These are phyloP conservation scores for Pseudocohnilembus persalinus DNA, from an alignment of 169 alveolate species.

Conservation along the genomic window DNA sequence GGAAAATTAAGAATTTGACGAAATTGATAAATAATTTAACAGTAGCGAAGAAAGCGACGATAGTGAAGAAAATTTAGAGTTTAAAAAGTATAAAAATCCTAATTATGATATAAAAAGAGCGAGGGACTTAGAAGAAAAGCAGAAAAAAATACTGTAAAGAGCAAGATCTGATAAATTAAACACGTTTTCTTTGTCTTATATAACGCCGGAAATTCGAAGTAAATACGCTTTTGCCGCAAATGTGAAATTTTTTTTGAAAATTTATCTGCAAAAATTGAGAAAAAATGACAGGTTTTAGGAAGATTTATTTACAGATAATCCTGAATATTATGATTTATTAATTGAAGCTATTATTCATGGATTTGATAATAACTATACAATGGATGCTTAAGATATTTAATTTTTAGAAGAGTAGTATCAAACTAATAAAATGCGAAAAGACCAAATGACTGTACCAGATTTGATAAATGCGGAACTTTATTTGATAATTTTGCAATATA, in stretches of 20 bases:
- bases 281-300: not conserved
- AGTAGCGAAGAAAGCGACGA: not conserved
- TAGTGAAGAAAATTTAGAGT: not conserved
- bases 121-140: not conserved
- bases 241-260: not conserved
- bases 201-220: slow-evolving; percentile 3
- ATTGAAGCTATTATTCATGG: not conserved
- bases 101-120: too few relatives aligned
- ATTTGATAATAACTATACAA: slow-evolving; percentile 9
- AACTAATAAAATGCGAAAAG: not conserved
- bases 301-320: slow-evolving; percentile 8
- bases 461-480: slow-evolving; percentile 8
- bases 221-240: slow-evolving; percentile 15
- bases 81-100: too few relatives aligned
- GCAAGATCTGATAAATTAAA: not conserved
- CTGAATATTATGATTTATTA: not conserved
- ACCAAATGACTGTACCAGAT: slow-evolving; percentile 4
- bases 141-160: not conserved
- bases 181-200: slow-evolving; percentile 18
- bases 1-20: not conserved
- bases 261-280: not conserved
- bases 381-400: slow-evolving; percentile 12
- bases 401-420: not conserved
- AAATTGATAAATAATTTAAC: not conserved
- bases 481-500: not conserved